phyloP scores from a whole-genome alignment of 805 yeast species.

The Spathaspora hagerdaliae region DNA sequence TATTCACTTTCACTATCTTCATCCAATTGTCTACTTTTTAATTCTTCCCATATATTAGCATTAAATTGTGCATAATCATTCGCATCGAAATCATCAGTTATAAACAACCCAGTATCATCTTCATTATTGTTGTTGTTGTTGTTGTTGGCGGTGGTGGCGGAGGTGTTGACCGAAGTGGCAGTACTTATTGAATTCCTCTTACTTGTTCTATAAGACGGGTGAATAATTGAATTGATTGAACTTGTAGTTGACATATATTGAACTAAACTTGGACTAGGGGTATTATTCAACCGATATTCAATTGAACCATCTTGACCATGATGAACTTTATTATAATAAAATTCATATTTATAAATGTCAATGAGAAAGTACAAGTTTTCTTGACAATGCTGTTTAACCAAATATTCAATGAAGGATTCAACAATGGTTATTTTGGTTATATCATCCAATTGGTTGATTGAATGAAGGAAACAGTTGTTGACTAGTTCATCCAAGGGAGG shows the following conservation, averaged over 20 bases:
- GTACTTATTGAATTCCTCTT: constrained; percentile 3
- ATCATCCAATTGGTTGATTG: constrained; percentile 16
- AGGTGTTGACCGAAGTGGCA: background rate
- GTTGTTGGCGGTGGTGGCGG: constrained; percentile 1
- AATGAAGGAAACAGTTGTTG: constrained; percentile 27
- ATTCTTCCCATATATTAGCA: constrained; percentile 15
- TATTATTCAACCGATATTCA: constrained; percentile 4
- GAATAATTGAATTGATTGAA: background rate
- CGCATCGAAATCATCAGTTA: constrained; percentile 21
- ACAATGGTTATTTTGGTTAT: constrained; percentile 13
- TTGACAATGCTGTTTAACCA: constrained; percentile 36
- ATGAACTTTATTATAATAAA: constrained; percentile 28
- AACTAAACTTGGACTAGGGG: constrained; percentile 6
- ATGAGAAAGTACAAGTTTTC: constrained; percentile 44
- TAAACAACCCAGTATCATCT: constrained; percentile 20
- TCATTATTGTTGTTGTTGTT: constrained; percentile 12
- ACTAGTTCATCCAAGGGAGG: constrained; percentile 22
- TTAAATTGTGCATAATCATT: background rate
- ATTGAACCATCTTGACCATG: background rate
- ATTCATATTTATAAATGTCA: constrained; percentile 45
- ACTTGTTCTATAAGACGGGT: background rate
- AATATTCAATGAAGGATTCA: constrained; percentile 26
- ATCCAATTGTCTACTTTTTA: constrained; percentile 9
- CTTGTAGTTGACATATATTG: background rate
- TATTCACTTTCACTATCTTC: constrained; percentile 8